These are phyloP conservation scores for Daldinia caldariorum DNA, from an alignment of 495 filamentous ascomycete genomes.

Conservation along the genomic window DNA sequence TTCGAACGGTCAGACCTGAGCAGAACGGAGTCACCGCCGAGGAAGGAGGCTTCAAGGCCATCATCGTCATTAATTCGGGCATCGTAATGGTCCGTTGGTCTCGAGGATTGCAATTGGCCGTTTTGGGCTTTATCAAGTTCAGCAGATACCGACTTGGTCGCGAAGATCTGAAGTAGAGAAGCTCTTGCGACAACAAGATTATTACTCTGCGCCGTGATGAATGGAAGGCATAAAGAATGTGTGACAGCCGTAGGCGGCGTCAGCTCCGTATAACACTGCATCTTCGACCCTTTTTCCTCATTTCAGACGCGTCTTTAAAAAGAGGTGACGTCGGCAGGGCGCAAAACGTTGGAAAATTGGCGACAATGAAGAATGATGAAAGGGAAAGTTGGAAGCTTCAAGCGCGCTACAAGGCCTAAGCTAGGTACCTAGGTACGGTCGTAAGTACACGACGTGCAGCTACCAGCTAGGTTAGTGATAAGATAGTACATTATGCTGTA, in stretches of 20 bases:
- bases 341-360: slow-evolving; percentile 10
- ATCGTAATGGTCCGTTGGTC: slow-evolving; percentile 50
- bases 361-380: background rate
- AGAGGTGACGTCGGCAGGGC: slow-evolving; percentile 3
- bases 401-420: slow-evolving; percentile 9
- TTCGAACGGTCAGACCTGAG: slow-evolving; percentile 66
- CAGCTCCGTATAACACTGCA: slow-evolving; percentile 87
- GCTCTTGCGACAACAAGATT: slow-evolving; percentile 91
- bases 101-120: slow-evolving; percentile 41
- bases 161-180: slow-evolving; percentile 90
- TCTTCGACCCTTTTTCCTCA: slow-evolving; percentile 44
- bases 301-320: slow-evolving; percentile 31
- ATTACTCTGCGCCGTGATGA: slow-evolving; percentile 75
- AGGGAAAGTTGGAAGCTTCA: slow-evolving; percentile 16
- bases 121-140: slow-evolving; percentile 59
- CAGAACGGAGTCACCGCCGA: slow-evolving; percentile 63
- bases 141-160: slow-evolving; percentile 62
- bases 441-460: slow-evolving; percentile 2
- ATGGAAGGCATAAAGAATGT: slow-evolving; percentile 81
- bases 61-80: slow-evolving; percentile 66
- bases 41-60: slow-evolving; percentile 67
- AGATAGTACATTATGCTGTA: slow-evolving; percentile 29
- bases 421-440: no score
- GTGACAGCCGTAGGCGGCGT: slow-evolving; percentile 92
- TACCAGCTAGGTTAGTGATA: slow-evolving; percentile 17